Evolutionary conservation across 176 grass and related monocot species (phyloP).

Genomic region (Musa itinerans): DNA sequence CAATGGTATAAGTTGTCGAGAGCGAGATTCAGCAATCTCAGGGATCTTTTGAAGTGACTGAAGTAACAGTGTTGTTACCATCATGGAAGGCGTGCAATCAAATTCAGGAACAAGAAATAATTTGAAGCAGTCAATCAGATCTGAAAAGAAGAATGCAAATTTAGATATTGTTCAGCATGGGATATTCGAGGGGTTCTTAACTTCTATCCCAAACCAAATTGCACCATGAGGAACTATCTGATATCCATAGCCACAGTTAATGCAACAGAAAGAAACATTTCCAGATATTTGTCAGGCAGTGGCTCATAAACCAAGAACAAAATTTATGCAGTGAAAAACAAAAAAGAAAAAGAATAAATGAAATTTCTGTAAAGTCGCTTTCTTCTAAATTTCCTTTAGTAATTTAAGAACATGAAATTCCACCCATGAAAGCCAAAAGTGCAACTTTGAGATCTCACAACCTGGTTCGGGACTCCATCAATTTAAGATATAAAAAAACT

Average conservation of each 20-base stretch:
- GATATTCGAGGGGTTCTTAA: neutral
- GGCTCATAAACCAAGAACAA: neutral
- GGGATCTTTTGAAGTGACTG: slow-evolving; percentile 74
- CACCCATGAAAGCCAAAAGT: neutral
- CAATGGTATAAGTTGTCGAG: slow-evolving; percentile 75
- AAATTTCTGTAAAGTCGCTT: neutral
- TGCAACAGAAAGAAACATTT: neutral
- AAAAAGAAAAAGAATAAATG: no score
- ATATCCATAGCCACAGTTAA: no score
- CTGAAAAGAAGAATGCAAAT: slow-evolving; percentile 30
- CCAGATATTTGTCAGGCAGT: neutral
- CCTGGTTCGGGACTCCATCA: neutral
- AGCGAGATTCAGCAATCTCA: slow-evolving; percentile 79
- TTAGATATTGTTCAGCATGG: neutral
- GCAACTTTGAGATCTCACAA: neutral
- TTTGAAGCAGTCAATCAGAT: slow-evolving; percentile 53
- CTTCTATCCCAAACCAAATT: neutral
- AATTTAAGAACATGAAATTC: neutral
- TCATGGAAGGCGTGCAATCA: slow-evolving; percentile 60
- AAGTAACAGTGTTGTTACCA: slow-evolving; percentile 52
- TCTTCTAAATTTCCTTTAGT: neutral
- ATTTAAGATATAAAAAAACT: no score
- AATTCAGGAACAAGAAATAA: slow-evolving; percentile 42
- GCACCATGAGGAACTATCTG: neutral
- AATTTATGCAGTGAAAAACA: neutral